phyloP scores from a whole-genome alignment of 2,329 filamentous ascomycete species.

The Ceratocystiopsis sp. region DNA sequence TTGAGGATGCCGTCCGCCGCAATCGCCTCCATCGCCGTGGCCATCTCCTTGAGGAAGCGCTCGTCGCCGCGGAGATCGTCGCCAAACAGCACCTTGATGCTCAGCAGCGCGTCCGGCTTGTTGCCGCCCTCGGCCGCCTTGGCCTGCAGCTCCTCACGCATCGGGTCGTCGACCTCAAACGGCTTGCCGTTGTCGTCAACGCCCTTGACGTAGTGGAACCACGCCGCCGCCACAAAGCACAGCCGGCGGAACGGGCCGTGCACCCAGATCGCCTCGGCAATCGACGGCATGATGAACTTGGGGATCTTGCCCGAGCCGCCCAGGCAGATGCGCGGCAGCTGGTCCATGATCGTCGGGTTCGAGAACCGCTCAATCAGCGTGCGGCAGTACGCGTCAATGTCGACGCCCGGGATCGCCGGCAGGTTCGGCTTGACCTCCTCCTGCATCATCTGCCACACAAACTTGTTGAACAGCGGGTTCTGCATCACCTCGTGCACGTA shows the following conservation, averaged over 20 bases:
- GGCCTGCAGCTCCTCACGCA: conserved; percentile 28
- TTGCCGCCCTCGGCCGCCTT: conserved; percentile 26
- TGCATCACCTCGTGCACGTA: conserved; percentile 38
- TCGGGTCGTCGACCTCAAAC: conserved; percentile 28
- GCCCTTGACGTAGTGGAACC: conserved; percentile 35
- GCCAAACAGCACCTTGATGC: conserved; percentile 30
- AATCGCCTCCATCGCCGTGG: conserved; percentile 29
- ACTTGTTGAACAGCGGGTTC: conserved; percentile 27
- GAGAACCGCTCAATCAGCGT: conserved; percentile 37
- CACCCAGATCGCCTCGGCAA: conserved; percentile 28
- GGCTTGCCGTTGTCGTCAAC: conserved; percentile 28
- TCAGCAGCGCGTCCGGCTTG: conserved; percentile 24
- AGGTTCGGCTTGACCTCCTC: conserved; percentile 34
- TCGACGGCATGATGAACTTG: conserved; percentile 31
- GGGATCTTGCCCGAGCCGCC: conserved; percentile 37
- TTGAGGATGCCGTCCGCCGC: conserved; percentile 28
- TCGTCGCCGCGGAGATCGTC: conserved; percentile 31
- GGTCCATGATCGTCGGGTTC: conserved; percentile 39
- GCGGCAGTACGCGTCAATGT: conserved; percentile 33
- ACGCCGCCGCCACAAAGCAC: conserved; percentile 29
- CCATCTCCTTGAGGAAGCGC: conserved; percentile 28
- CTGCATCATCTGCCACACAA: conserved; percentile 37
- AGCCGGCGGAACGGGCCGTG: conserved; percentile 28
- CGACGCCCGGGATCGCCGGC: conserved; percentile 30
- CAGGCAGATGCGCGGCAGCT: conserved; percentile 32